Evolutionary conservation across 176 grass and related monocot species (phyloP), one percentile per base, ranked within the genome.

Genomic region (Oryza rufipogon): DNA sequence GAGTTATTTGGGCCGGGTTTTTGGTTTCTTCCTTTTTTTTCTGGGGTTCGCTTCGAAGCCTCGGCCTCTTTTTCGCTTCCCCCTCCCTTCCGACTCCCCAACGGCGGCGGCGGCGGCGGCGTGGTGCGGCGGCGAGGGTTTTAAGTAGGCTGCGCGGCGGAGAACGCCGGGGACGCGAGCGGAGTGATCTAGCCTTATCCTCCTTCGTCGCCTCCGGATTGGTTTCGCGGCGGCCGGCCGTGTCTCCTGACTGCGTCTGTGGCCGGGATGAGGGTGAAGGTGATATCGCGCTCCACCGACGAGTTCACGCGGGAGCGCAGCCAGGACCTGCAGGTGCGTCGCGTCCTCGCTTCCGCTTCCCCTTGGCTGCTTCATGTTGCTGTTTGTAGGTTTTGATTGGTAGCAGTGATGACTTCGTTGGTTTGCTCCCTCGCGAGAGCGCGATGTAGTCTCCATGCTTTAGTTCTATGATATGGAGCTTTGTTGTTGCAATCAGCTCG

Each of bases 271-370:
- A 99, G 82, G 97, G 86, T 94, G 77, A 99, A 99, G 89, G 79
- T 91, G 85, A 96, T 99, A 70, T 99, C 93, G 44, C 93, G 93
- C 38, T 88, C 90, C 41, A 91, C 93, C 7, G 93, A 96, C 26
- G 96, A 99, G 10, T 96, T 99, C 90, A 99, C 96, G 47, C 91
- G 96, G 42, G 90, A 96, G 32, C 89, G 96, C 25, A 89, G 88
- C 84, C 93, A 96, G 85, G 96, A 94, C 89, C 87, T 96, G n/a
- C 91, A 91, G 89, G 96, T 99, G 52, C 9, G 30, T 25, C 52
- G 2, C 74, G 11, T 42, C 2, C 10, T 1, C 6, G 14, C n/a
- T 17, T 36, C 30, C 30, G 1, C 28, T 26, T 26, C 14, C 14
- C 47, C 20, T 33, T 63, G 36, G 4, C 58, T 26, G 1, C 51